Base-by-base conservation (phyloP, 1,284 basidiomycete genomes). In the Tilletia caries region DNA sequence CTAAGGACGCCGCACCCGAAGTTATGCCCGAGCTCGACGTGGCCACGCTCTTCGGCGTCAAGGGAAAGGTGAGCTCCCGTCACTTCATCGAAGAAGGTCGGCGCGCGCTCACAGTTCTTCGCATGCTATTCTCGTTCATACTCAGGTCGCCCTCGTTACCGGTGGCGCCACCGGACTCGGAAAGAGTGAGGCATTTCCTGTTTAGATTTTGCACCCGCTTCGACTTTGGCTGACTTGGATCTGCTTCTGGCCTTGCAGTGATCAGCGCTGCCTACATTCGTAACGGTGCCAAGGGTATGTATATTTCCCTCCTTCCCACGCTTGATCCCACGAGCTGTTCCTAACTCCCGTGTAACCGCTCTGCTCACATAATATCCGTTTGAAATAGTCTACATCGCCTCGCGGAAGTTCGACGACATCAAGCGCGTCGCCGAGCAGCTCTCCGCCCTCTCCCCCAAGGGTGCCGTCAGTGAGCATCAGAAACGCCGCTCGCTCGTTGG, bases 261-360 rank as follows among this genome's bases (percentile, higher is more conserved):
- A 92, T 94, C 75, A 90, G 92, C 6, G 86, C 89, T 0, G 89
- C 90, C 0, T 89, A 91, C 75, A 90, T 91, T 1, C 88, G 90
- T 84, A 93, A 92, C 76, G 91, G 91, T 8, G 91, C 89, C 44
- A 78, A 80, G 52, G 67, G 70, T 67, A 41, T 34, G 69, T 41
- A 41, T 2, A 15, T 41, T 41, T 6, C 37, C 2, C 15, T 1
- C 2, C 10, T 8, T 32, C 43, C 29, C 1, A 20, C 8, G 48
- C 20, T n/a, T n/a, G n/a, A n/a, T n/a, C n/a, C n/a, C n/a, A 41
- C 15, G 37, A 1, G 37, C 50, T 23, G 50, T 20, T 12, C 10
- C n/a, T 52, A 52, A 20, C n/a, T 29, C 27, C 8, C 23, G 12
- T 20, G 8, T 52, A 8, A 12, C 50, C 27, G 8, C 27, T n/a